Conservation (phyloP, 345 rosid genomes). For the Salix exigua region DNA sequence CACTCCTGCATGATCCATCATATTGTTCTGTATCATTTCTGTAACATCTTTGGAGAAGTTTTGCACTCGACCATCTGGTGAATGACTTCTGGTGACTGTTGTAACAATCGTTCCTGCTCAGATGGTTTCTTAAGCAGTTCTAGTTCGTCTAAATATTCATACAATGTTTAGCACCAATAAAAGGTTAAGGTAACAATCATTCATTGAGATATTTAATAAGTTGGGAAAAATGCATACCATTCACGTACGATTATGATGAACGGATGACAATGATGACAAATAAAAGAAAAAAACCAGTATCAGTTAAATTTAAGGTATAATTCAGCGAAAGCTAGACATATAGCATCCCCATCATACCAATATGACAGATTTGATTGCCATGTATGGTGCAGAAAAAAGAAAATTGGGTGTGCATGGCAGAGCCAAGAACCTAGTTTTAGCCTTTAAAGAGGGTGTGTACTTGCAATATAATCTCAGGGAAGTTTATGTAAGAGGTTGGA, state of each 20-base stretch:
- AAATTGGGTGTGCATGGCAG: background rate
- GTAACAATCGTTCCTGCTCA: constrained; percentile 20
- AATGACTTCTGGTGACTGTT: constrained; percentile 12
- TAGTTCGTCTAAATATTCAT: constrained; percentile 16
- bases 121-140: constrained; percentile 25
- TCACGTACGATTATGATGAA: background rate
- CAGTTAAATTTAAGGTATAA: background rate
- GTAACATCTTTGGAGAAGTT: background rate
- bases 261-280: background rate
- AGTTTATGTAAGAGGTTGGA: background rate
- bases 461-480: background rate
- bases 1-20: background rate
- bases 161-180: constrained; percentile 11
- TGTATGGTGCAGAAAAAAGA: background rate
- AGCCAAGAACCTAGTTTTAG: background rate
- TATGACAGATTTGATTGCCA: background rate
- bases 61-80: constrained; percentile 4
- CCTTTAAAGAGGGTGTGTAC: background rate
- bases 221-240: background rate
- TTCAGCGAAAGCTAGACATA: background rate
- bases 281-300: background rate
- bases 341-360: background rate
- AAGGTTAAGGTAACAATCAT: constrained; percentile 19
- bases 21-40: background rate
- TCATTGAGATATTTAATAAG: background rate